Evolutionary conservation across 2,329 filamentous ascomycete genomes (phyloP).

Genomic region (Samsoniella hepiali): DNA sequence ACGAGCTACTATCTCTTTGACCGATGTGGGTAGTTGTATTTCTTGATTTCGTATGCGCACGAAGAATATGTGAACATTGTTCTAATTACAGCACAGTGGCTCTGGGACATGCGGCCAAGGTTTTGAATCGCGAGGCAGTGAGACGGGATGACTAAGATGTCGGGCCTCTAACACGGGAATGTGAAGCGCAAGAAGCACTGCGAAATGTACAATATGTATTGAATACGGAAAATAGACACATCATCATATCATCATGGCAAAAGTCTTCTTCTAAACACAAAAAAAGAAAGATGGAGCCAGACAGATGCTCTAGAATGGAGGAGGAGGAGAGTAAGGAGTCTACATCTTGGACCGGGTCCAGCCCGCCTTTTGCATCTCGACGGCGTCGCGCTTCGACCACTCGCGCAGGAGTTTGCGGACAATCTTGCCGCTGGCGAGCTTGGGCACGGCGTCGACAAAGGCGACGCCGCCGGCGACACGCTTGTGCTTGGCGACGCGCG

Average conservation of each 20-base stretch:
- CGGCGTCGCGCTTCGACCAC: conserved; percentile 53
- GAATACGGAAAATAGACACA: not conserved
- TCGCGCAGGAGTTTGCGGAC: conserved; percentile 53
- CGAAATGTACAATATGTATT: conserved; percentile 1
- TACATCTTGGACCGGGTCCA: conserved; percentile 31
- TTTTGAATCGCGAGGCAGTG: conserved; percentile 18
- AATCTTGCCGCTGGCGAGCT: conserved; percentile 57
- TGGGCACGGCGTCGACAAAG: conserved; percentile 56
- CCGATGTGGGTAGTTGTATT: conserved; percentile 38
- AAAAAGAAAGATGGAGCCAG: not conserved
- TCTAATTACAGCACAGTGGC: conserved; percentile 26
- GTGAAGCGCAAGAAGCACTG: not conserved
- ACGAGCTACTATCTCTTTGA: conserved; percentile 55
- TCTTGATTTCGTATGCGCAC: not conserved
- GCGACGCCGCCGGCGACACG: conserved; percentile 48
- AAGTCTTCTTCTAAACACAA: not conserved
- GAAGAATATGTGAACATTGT: too few species aligned
- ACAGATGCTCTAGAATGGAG: too few species aligned
- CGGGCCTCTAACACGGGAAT: too few species aligned
- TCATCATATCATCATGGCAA: not conserved
- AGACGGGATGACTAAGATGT: not conserved
- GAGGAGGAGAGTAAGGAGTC: not conserved
- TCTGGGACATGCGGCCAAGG: conserved; percentile 31
- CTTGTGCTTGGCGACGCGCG: conserved; percentile 50
- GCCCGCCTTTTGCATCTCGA: conserved; percentile 26